phyloP scores from a whole-genome alignment of 768 basidiomycete genomes.

The Pleurotus djamor region DNA sequence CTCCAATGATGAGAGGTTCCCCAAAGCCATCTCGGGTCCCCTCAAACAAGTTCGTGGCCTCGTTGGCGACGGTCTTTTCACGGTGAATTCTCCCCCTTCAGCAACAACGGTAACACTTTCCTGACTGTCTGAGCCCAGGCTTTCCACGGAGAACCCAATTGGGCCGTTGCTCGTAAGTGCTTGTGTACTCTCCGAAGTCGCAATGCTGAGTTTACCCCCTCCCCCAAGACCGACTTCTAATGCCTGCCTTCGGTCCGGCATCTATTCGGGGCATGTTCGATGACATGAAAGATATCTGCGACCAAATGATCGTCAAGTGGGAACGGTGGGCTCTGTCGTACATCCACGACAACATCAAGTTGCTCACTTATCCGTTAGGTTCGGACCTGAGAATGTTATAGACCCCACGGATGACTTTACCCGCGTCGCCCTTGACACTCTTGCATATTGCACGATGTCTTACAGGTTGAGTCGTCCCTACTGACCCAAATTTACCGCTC shows the following conservation, averaged over 20 bases:
- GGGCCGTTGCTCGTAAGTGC: constrained; percentile 40
- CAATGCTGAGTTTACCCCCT: neutral
- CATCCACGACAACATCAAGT: neutral
- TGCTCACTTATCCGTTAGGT: constrained; percentile 21
- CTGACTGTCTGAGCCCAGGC: constrained; percentile 19
- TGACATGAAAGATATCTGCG: constrained; percentile 43
- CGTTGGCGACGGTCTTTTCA: constrained; percentile 39
- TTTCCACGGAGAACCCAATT: constrained; percentile 39
- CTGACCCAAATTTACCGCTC: neutral
- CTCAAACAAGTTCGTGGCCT: constrained; percentile 31
- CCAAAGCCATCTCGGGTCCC: constrained; percentile 31
- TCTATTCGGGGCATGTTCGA: constrained; percentile 44
- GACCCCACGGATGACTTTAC: constrained; percentile 47
- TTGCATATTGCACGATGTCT: constrained; percentile 42
- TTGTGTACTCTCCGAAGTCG: neutral
- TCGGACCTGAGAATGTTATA: constrained; percentile 37
- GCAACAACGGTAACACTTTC: neutral
- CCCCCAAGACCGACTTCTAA: constrained; percentile 25
- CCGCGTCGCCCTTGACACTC: constrained; percentile 43
- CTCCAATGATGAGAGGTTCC: constrained; percentile 39
- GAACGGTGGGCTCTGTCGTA: constrained; percentile 24
- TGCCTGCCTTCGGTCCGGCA: constrained; percentile 35
- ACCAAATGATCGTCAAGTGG: constrained; percentile 41
- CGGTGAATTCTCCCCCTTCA: constrained; percentile 19
- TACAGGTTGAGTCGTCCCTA: constrained; percentile 22